phyloP scores from a whole-genome alignment of 2,329 filamentous ascomycete genomes.

The Scolecobasidium constrictum region DNA sequence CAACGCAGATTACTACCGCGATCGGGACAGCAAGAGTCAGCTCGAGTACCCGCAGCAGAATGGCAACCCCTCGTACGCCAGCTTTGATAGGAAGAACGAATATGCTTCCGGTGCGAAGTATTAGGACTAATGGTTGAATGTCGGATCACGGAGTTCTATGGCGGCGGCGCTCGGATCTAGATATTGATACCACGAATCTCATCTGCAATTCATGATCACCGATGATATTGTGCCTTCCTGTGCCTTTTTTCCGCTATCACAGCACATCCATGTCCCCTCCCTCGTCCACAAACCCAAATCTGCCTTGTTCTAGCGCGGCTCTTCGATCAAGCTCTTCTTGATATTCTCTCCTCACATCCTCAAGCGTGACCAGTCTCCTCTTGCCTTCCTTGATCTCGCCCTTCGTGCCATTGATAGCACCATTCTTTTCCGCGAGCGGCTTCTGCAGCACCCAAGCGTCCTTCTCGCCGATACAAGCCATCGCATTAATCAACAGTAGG shows the following conservation, averaged over 20 bases:
- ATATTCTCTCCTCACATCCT: constrained; percentile 80
- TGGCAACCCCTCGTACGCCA: too few species aligned
- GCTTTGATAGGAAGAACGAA: too few species aligned
- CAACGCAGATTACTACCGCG: too few species aligned
- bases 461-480: constrained; percentile 72
- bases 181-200: too few species aligned
- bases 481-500: constrained; percentile 82
- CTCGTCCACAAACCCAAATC: constrained; percentile 61
- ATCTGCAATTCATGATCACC: too few species aligned
- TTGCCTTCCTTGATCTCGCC: constrained; percentile 35
- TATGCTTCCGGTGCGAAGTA: not conserved
- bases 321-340: constrained; percentile 82
- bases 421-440: constrained; percentile 13
- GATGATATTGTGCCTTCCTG: too few species aligned
- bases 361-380: constrained; percentile 72
- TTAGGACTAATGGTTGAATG: not conserved
- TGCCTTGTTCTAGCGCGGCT: constrained; percentile 76
- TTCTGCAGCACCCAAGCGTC: constrained; percentile 70
- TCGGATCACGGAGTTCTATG: not conserved
- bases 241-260: not conserved
- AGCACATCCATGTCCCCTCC: constrained; percentile 30
- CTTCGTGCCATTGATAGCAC: not conserved
- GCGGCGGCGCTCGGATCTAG: too few species aligned
- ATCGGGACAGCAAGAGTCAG: too few species aligned
- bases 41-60: too few species aligned